A percentile compares a stretch with the other conserved stretches of the same genome.
These are phyloP conservation scores for Apiospora pterosperma DNA, from an alignment of 2,329 filamentous ascomycete genomes.

Conservation along the genomic window DNA sequence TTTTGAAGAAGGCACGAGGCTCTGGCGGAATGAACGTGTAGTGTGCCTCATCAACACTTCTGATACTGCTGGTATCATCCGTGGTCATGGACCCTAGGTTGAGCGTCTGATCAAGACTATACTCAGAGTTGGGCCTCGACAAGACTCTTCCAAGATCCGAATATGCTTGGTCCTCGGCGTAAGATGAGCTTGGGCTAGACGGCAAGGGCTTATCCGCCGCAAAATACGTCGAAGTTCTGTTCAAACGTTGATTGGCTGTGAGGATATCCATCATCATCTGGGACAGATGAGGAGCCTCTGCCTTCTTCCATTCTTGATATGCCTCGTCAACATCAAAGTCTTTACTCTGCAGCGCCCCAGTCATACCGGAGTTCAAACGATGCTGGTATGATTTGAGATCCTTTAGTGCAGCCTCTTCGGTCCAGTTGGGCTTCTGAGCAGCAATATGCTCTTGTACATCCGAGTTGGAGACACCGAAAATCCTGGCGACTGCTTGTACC, in stretches of 20 bases:
- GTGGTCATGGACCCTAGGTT: slow-evolving; percentile 65
- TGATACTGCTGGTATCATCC: slow-evolving; percentile 48
- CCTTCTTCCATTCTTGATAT: slow-evolving; percentile 86
- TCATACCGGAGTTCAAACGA: slow-evolving; percentile 75
- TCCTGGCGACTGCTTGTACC: slow-evolving; percentile 79
- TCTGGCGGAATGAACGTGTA: slow-evolving; percentile 91
- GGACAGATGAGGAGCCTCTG: slow-evolving; percentile 81
- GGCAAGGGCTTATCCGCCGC: slow-evolving; percentile 54
- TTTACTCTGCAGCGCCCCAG: slow-evolving; percentile 71
- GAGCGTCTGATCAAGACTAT: slow-evolving; percentile 62
- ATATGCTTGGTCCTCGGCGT: slow-evolving; percentile 49
- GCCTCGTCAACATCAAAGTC: slow-evolving; percentile 91
- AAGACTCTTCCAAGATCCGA: slow-evolving; percentile 51
- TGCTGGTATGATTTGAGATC: slow-evolving; percentile 94
- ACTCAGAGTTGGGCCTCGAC: slow-evolving; percentile 39
- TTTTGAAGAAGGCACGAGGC: slow-evolving; percentile 77
- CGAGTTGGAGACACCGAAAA: slow-evolving; percentile 77
- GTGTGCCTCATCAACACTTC: slow-evolving; percentile 58
- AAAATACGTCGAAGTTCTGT: slow-evolving; percentile 63
- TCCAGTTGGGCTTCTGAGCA: slow-evolving; percentile 77
- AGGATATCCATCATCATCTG: slow-evolving; percentile 93
- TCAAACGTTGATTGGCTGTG: slow-evolving; percentile 78
- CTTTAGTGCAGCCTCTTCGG: slow-evolving; percentile 82
- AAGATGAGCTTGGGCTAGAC: slow-evolving; percentile 46
- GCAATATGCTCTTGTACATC: slow-evolving; percentile 88